These are phyloP conservation scores for Phytophthora agathidicida DNA, from an alignment of 352 stramenopile species.

Conservation along the genomic window DNA sequence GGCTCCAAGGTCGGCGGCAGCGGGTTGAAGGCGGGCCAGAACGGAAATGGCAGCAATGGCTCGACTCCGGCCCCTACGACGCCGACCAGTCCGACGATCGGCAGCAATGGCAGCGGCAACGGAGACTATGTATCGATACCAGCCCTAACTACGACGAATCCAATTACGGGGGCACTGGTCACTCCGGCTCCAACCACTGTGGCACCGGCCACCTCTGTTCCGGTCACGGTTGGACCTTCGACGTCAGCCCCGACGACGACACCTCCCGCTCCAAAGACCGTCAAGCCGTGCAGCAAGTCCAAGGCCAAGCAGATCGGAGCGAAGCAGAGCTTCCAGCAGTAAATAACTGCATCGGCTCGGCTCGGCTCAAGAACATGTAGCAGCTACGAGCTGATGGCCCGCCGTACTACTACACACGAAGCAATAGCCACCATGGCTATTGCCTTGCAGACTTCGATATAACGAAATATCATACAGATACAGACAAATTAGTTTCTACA, in stretches of 20 bases:
- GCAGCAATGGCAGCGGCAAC: slow-evolving; percentile 5
- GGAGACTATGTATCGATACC: too few species aligned
- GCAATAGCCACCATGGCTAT: too few species aligned
- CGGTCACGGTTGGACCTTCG: too few species aligned
- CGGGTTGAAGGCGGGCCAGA: not conserved
- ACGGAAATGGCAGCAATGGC: not conserved
- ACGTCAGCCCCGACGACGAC: not conserved
- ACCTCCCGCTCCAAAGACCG: not conserved
- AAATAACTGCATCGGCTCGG: slow-evolving; percentile 3
- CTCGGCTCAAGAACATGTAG: too few species aligned
- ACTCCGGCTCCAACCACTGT: not conserved
- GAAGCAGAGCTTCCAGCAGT: slow-evolving; percentile 15
- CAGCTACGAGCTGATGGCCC: slow-evolving; percentile 2
- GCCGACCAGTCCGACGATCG: too few species aligned
- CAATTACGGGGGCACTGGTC: not conserved
- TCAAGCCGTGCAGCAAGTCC: slow-evolving; percentile 5
- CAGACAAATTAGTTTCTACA: too few species aligned
- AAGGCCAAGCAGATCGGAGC: slow-evolving; percentile 5
- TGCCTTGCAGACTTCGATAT: too few species aligned
- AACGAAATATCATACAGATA: too few species aligned
- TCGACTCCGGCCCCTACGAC: too few species aligned
- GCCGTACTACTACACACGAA: too few species aligned
- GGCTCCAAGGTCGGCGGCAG: too few species aligned
- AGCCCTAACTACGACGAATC: not conserved
- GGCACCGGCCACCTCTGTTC: not conserved